Evolutionary conservation across 2,329 filamentous ascomycete species (phyloP).

Genomic region (Trichoderma pleuroti): DNA sequence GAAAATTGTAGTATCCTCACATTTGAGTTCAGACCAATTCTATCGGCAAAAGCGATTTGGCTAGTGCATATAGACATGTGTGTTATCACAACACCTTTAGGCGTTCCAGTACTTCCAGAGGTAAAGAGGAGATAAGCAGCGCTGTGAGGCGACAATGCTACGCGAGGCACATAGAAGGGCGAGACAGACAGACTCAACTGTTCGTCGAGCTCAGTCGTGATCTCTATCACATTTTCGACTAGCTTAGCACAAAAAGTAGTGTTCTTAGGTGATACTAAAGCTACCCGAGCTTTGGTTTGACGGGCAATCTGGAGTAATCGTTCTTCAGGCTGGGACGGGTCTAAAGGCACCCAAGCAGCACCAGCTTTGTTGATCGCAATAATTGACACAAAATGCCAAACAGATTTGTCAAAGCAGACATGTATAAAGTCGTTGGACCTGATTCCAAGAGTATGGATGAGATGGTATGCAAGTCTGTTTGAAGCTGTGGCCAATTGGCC

Average conservation of each 20-base stretch:
- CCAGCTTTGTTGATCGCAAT: constrained; percentile 22
- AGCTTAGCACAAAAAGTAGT: not conserved
- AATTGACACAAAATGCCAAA: constrained; percentile 20
- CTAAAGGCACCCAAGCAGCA: constrained; percentile 20
- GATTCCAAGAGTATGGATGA: constrained; percentile 19
- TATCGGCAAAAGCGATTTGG: not conserved
- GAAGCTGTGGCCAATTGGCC: constrained; percentile 27
- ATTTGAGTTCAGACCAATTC: not conserved
- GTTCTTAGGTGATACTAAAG: not conserved
- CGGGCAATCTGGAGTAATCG: not conserved
- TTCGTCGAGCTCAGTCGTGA: not conserved
- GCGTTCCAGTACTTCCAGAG: not conserved
- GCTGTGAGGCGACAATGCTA: not conserved
- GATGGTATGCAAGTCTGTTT: constrained; percentile 16
- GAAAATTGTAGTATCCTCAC: not conserved
- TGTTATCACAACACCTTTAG: constrained; percentile 25
- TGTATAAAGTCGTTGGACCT: not conserved
- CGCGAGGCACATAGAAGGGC: accelerated
- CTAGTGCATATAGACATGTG: constrained; percentile 19
- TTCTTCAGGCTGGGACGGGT: constrained; percentile 6
- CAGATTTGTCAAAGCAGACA: constrained; percentile 16
- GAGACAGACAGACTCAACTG: not conserved
- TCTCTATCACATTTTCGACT: not conserved
- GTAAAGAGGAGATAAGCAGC: constrained; percentile 27
- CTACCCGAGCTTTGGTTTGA: not conserved